Percentiles rank a stretch among this genome's conserved stretches.
Conservation (phyloP, 768 basidiomycete genomes). For the Fibroporia radiculosa region DNA sequence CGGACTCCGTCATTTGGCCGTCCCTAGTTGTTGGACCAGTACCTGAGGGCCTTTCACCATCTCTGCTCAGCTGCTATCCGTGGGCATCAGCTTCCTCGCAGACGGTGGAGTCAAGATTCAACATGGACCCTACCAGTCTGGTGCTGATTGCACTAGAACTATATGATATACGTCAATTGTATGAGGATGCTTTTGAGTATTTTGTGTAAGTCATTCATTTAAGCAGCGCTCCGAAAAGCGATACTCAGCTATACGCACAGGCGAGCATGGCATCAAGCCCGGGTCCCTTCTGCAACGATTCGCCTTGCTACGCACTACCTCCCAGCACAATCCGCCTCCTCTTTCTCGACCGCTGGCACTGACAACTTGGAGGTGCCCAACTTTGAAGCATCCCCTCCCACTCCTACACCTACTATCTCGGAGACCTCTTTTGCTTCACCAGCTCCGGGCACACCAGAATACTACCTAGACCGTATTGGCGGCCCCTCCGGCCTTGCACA, state of each 20-base stretch:
- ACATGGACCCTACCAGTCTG: conserved; percentile 83
- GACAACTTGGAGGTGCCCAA: too few relatives aligned
- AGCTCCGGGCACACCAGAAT: conserved; percentile 44
- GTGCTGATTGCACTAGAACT: conserved; percentile 64
- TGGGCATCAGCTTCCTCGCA: conserved; percentile 38
- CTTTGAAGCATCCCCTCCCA: too few relatives aligned
- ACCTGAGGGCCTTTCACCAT: conserved; percentile 51
- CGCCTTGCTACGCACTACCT: conserved; percentile 70
- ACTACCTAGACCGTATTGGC: conserved; percentile 62
- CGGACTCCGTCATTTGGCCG: conserved; percentile 76
- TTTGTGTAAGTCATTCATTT: conserved; percentile 50
- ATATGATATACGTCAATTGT: conserved; percentile 67
- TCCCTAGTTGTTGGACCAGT: conserved; percentile 72
- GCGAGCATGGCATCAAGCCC: conserved; percentile 77
- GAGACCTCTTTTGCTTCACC: conserved; percentile 16
- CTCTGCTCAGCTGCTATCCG: conserved; percentile 36
- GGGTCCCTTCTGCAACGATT: conserved; percentile 69
- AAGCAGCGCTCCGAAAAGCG: conserved; percentile 1
- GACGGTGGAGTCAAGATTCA: conserved; percentile 52
- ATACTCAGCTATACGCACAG: conserved; percentile 27
- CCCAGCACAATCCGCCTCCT: conserved; percentile 47
- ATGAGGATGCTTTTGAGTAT: conserved; percentile 74
- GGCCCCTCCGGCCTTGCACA: conserved; percentile 61
- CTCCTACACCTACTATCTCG: conserved; percentile 8
- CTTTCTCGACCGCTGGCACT: too few relatives aligned